Conservation (phyloP, 805 yeast genomes). For the Wickerhamiella hasegawae region DNA sequence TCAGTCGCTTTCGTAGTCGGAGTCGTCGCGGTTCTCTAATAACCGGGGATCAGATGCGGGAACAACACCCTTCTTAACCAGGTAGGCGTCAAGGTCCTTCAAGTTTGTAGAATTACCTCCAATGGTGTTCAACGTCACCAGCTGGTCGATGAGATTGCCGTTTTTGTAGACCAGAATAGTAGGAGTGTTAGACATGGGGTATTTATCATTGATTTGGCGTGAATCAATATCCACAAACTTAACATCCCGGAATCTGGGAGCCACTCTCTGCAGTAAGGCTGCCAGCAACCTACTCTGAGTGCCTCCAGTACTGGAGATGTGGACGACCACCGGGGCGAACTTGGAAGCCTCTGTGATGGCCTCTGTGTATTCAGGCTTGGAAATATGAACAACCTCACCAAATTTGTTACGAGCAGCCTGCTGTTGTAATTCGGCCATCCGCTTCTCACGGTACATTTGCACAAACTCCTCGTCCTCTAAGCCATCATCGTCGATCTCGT, state of each 20-base stretch:
- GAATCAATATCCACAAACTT: constrained; percentile 91
- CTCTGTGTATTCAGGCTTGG: constrained; percentile 73
- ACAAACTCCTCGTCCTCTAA: constrained; percentile 69
- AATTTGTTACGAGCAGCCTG: constrained; percentile 40
- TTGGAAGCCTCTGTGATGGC: constrained; percentile 76
- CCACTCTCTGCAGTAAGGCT: constrained; percentile 38
- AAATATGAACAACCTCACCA: constrained; percentile 63
- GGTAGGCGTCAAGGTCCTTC: constrained; percentile 54
- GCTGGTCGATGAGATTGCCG: constrained; percentile 65
- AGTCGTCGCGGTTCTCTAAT: constrained; percentile 31
- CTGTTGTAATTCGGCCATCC: constrained; percentile 58
- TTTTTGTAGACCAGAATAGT: constrained; percentile 71
- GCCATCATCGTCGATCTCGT: constrained; percentile 80
- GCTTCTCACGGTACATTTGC: constrained; percentile 55
- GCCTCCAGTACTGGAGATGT: constrained; percentile 44
- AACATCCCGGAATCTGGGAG: constrained; percentile 58
- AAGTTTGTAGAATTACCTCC: constrained; percentile 70
- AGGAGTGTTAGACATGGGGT: constrained; percentile 84
- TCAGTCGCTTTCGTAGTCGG: too few relatives aligned
- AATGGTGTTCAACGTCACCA: constrained; percentile 58
- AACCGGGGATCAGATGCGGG: constrained; percentile 53
- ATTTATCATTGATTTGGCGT: constrained; percentile 77
- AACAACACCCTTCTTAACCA: constrained; percentile 54
- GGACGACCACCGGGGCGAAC: constrained; percentile 53
- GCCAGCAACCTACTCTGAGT: constrained; percentile 61